These are phyloP conservation scores for Rostrohypoxylon terebratum DNA, from an alignment of 495 filamentous ascomycete genomes.

Conservation along the genomic window DNA sequence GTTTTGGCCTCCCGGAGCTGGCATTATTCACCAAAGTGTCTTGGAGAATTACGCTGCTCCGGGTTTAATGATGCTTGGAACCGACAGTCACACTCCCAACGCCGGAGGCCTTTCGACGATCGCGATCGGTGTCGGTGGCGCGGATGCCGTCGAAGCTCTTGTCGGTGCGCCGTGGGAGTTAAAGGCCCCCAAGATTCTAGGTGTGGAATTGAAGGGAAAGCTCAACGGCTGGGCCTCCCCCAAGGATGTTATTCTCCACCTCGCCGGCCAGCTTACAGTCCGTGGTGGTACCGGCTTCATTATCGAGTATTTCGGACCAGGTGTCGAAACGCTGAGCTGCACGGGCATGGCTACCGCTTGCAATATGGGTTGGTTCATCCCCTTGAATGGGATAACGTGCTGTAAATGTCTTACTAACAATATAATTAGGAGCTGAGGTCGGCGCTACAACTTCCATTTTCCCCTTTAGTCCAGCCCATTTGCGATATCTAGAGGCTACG, in stretches of 20 bases:
- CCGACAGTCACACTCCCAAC: conserved; percentile 97
- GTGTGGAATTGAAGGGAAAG: conserved; percentile 85
- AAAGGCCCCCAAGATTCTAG: conserved; percentile 90
- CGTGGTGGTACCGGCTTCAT: conserved; percentile 94
- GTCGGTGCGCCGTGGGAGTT: conserved; percentile 98
- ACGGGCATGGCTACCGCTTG: conserved; percentile 93
- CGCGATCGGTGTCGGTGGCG: conserved; percentile 97
- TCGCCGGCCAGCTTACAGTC: conserved; percentile 92
- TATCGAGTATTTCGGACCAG: conserved; percentile 90
- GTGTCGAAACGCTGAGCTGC: conserved; percentile 87
- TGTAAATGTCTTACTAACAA: not conserved
- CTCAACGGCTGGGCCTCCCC: conserved; percentile 91
- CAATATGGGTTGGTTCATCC: conserved; percentile 72
- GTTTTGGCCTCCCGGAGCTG: conserved; percentile 98
- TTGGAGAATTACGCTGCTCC: conserved; percentile 98
- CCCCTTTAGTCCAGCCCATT: conserved; percentile 63
- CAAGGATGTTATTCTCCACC: conserved; percentile 92
- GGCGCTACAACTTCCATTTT: conserved; percentile 97
- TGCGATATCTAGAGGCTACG: conserved; percentile 83
- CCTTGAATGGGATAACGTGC: not conserved
- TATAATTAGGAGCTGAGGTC: conserved; percentile 72
- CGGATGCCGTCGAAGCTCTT: conserved; percentile 96
- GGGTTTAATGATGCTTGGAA: conserved; percentile 99
- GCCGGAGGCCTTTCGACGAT: conserved; percentile 92
- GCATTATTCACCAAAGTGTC: conserved; percentile 98